These are phyloP conservation scores for Colletotrichum tabaci DNA, from an alignment of 2,329 filamentous ascomycete genomes.

Conservation along the genomic window DNA sequence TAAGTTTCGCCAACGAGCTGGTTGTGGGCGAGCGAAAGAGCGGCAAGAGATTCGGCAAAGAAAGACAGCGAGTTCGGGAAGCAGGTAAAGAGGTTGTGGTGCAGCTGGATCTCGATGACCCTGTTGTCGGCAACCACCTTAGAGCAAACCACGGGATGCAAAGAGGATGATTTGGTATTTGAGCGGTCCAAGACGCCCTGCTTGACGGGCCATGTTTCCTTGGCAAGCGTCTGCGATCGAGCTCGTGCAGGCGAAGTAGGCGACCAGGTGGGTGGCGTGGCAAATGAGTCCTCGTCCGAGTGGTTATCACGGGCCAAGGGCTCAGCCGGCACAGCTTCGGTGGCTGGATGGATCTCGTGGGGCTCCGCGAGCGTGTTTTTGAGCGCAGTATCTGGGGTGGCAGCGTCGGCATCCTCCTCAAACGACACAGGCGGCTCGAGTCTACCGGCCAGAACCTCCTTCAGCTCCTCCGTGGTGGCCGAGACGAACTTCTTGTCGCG, in stretches of 20 bases:
- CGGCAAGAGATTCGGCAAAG: constrained; percentile 79
- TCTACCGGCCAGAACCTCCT: constrained; percentile 78
- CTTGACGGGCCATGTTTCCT: constrained; percentile 69
- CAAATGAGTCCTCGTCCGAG: constrained; percentile 70
- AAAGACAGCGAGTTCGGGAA: constrained; percentile 81
- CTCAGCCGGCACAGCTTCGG: constrained; percentile 24
- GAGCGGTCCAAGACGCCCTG: constrained; percentile 78
- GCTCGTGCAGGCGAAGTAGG: constrained; percentile 65
- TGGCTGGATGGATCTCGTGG: constrained; percentile 26
- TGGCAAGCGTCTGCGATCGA: constrained; percentile 63
- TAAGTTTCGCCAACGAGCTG: constrained; percentile 76
- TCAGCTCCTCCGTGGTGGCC: constrained; percentile 86
- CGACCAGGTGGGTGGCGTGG: constrained; percentile 70
- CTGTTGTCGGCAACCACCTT: constrained; percentile 67
- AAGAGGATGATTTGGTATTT: constrained; percentile 72
- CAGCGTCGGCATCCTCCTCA: constrained; percentile 47
- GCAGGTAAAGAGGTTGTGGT: constrained; percentile 81
- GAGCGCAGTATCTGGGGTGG: constrained; percentile 45
- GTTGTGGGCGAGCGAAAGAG: constrained; percentile 83
- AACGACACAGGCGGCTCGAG: constrained; percentile 70
- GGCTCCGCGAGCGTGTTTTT: constrained; percentile 52
- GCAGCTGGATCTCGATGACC: constrained; percentile 74
- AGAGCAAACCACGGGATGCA: constrained; percentile 71
- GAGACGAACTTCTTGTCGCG: constrained; percentile 88
- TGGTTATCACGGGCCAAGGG: constrained; percentile 59